Evolutionary conservation across 2,329 filamentous ascomycete species (phyloP), one percentile per base, ranked within the genome.

Genomic region (Tolypocladium amazonense): DNA sequence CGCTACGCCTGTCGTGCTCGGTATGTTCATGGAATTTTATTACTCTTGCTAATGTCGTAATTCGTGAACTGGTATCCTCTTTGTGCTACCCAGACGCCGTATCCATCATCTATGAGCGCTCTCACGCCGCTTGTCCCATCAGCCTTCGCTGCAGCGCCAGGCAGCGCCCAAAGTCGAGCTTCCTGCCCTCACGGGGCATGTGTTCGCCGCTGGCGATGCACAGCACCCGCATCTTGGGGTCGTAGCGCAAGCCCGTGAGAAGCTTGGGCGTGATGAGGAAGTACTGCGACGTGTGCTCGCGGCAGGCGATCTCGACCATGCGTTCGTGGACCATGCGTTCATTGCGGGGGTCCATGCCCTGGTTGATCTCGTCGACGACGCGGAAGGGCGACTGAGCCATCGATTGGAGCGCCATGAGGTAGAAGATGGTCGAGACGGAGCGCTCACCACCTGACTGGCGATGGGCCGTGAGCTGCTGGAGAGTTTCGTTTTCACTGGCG

Each of bases 341-440:
- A 75, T 99, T 99, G 68, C 94, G 88, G 52, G 93, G 94, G 73
- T 99, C 94, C 94, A 99, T 99, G 65, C 94, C 94, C 76, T 99
- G 94, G 71, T 99, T 99, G 80, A 99, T 99, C 77, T 99, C 94
- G 75, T 99, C 94, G 61, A 99, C 94, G 56, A 99, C 93, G 58
- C 94, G 91, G 83, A 99, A 99, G 1, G 94, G 94, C 4, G 92
- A 92, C 68, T 92, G 89, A 20, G 94, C 93, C 68, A 99, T 87
- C 56, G 90, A 90, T 73, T 99, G 94, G 33, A 99, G 83, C 6
- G 94, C 91, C 92, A 99, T 97, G 60, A 99, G 90, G 76, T 95
- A 99, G 81, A 97, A 99, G 70, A 97, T 96, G 18, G 94, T 99
- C 27, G 91, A 96, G 27, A 99, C 93, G 30, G 94, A 91, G 61